Conservation (phyloP, 2,329 filamentous ascomycete genomes). For the Calonectria naviculata region DNA sequence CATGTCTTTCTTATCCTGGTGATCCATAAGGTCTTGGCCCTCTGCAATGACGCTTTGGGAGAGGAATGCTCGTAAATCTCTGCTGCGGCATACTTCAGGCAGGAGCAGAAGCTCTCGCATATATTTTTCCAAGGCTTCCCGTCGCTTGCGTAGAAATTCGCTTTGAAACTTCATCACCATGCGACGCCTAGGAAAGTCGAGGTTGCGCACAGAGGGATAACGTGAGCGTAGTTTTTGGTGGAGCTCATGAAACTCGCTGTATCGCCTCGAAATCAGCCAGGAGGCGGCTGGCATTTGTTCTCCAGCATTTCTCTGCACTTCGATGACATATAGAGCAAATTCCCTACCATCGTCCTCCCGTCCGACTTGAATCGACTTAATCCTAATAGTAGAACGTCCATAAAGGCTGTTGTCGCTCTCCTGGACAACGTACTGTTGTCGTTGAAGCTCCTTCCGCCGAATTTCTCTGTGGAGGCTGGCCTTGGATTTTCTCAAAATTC, state of each 20-base stretch:
- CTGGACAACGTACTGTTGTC: conserved; percentile 96
- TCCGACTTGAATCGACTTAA: conserved; percentile 93
- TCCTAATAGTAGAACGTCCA: conserved; percentile 87
- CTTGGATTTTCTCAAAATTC: conserved; percentile 93
- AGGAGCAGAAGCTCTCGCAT: conserved; percentile 83
- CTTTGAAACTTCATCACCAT: conserved; percentile 97
- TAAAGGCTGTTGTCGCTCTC: conserved; percentile 98
- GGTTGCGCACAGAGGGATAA: conserved; percentile 87
- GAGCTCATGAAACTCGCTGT: conserved; percentile 96
- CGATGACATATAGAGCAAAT: conserved; percentile 92
- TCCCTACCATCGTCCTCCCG: conserved; percentile 93
- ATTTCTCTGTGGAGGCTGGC: conserved; percentile 94
- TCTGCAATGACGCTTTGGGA: conserved; percentile 85
- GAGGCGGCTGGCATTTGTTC: conserved; percentile 97
- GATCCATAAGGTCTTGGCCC: conserved; percentile 66
- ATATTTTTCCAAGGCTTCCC: conserved; percentile 86
- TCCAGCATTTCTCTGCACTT: conserved; percentile 89
- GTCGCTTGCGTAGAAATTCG: conserved; percentile 93
- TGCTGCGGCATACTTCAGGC: conserved; percentile 93
- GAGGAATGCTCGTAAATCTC: conserved; percentile 91
- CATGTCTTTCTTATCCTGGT: conserved; percentile 82
- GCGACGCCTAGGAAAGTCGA: conserved; percentile 92
- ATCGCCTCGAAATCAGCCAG: conserved; percentile 92
- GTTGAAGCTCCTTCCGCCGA: conserved; percentile 91
- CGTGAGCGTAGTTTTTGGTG: conserved; percentile 87